A percentile compares a stretch with the other conserved stretches of the same genome.
These are phyloP conservation scores for Ceratobasidium sp. DNA, from an alignment of 1,284 basidiomycete genomes.

Conservation along the genomic window DNA sequence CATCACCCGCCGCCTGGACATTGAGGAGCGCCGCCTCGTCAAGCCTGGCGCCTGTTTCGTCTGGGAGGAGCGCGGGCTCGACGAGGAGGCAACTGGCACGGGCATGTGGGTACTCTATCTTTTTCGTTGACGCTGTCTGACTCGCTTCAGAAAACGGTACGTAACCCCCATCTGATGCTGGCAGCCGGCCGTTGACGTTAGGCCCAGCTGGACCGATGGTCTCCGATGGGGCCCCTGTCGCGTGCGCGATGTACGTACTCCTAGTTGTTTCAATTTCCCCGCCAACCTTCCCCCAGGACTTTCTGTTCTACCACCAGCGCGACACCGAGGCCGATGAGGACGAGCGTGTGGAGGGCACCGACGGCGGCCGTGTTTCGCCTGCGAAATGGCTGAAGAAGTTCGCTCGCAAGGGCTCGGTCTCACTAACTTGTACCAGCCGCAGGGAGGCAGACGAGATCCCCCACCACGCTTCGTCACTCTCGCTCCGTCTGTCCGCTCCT, in stretches of 20 bases:
- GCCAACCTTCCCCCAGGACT: slow-evolving; percentile 52
- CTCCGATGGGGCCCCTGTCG: slow-evolving; percentile 45
- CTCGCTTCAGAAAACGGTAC: slow-evolving; percentile 30
- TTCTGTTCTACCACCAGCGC: slow-evolving; percentile 60
- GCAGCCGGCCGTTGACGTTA: slow-evolving; percentile 50
- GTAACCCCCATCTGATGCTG: slow-evolving; percentile 50
- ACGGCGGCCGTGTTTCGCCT: slow-evolving; percentile 27
- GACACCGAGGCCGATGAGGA: slow-evolving; percentile 43
- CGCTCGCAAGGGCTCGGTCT: slow-evolving; percentile 40
- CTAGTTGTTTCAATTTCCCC: too few species aligned
- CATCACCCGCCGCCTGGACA: slow-evolving; percentile 79
- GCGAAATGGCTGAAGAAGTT: slow-evolving; percentile 41
- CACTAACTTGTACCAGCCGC: slow-evolving; percentile 30
- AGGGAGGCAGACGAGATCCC: slow-evolving; percentile 33
- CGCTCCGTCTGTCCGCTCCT: slow-evolving; percentile 21
- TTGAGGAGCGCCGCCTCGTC: slow-evolving; percentile 72
- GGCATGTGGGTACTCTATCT: slow-evolving; percentile 45
- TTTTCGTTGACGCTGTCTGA: too few species aligned
- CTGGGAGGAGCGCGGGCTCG: slow-evolving; percentile 79
- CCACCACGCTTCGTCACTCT: slow-evolving; percentile 12
- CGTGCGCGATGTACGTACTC: slow-evolving; percentile 40
- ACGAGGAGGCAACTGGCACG: slow-evolving; percentile 67
- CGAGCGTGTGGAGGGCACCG: slow-evolving; percentile 26
- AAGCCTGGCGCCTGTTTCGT: slow-evolving; percentile 80
- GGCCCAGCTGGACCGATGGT: slow-evolving; percentile 37